phyloP scores from a whole-genome alignment of 106 monocot genomes.

The Phalaenopsis equestris region DNA sequence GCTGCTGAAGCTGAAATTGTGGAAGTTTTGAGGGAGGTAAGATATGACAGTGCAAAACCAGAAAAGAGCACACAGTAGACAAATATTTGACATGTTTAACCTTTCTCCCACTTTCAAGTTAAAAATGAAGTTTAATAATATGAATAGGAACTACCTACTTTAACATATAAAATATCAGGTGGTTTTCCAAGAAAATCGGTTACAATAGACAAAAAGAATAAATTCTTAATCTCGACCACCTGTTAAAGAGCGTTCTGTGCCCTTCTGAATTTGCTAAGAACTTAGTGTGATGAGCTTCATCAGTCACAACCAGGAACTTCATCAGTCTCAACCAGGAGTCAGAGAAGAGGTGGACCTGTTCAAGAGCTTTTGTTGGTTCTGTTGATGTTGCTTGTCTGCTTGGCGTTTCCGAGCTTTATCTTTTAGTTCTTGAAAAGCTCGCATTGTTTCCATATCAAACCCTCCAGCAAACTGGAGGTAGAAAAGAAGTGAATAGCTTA shows the following conservation, averaged over 20 bases:
- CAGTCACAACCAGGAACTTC: constrained; percentile 6
- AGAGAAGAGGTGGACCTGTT: constrained; percentile 25
- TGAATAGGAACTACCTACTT: not conserved
- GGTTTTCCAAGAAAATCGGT: not conserved
- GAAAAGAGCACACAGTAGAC: too few relatives aligned
- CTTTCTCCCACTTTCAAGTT: not conserved
- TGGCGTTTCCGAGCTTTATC: constrained; percentile 60
- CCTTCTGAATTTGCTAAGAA: not conserved
- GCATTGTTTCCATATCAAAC: constrained; percentile 92
- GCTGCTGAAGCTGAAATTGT: not conserved
- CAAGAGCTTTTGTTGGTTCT: constrained; percentile 30
- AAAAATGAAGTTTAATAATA: not conserved
- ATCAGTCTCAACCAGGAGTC: constrained; percentile 5
- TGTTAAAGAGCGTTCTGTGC: not conserved
- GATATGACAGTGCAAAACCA: too few relatives aligned
- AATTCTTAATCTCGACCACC: not conserved
- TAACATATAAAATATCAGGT: not conserved
- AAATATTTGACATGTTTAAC: too few relatives aligned
- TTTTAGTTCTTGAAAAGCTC: constrained; percentile 76
- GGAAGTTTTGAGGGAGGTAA: too few relatives aligned
- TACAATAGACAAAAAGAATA: constrained; percentile 5
- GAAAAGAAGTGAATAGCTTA: not conserved
- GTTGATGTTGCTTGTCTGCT: constrained; percentile 24
- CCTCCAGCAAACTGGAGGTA: constrained; percentile 80
- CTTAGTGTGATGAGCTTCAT: not conserved